Base-by-base conservation (phyloP, 352 stramenopile species). In the Phytopythium aichiense region DNA sequence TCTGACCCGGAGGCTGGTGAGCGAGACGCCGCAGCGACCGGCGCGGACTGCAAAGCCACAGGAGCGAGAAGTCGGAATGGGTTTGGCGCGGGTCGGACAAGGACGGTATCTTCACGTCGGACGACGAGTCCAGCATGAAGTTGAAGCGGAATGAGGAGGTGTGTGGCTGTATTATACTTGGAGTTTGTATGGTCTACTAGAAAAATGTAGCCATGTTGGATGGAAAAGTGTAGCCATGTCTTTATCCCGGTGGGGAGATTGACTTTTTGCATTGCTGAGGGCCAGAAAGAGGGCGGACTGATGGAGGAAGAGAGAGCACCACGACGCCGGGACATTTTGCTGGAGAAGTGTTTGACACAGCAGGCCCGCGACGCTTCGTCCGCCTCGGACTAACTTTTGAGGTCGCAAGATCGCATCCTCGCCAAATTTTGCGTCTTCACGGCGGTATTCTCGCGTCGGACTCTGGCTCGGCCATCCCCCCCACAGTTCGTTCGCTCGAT, bases 201-300 rank as follows among this genome's bases (percentile, higher is more conserved):
- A 53, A 35, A 53, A 53, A 53, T 53, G 46, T 53, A 53, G 46
- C 46, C 46, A 53, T 53, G 46, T 53, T 18, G 22, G 9, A 40
- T n/a, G 11, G 46, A 33, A 30, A 33, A 15, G 4, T 40, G 50
- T 37, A 37, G 50, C 50, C 48, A 53, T 53, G 45, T 16, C n/a
- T 48, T 25, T 20, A n/a, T 11, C 12, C 1, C 35, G 35, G 15
- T 40, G 6, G 12, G 35, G 35, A 40, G 35, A 16, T 40, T 40
- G 35, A 4, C 35, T 40, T 7, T 11, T 11, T 40, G 35, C 35
- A 16, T 40, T 40, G 35, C 9, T 3, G 35, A 15, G 9, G 35
- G 15, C 35, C 7, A 23, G 12, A 66, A 48, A 63, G 35, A 40
- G 16, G 56, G 62, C 61, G 57, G 60, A 62, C 30, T 60, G 43